phyloP scores from a whole-genome alignment of 129 eudicot genomes.

The Deinandra increscens region DNA sequence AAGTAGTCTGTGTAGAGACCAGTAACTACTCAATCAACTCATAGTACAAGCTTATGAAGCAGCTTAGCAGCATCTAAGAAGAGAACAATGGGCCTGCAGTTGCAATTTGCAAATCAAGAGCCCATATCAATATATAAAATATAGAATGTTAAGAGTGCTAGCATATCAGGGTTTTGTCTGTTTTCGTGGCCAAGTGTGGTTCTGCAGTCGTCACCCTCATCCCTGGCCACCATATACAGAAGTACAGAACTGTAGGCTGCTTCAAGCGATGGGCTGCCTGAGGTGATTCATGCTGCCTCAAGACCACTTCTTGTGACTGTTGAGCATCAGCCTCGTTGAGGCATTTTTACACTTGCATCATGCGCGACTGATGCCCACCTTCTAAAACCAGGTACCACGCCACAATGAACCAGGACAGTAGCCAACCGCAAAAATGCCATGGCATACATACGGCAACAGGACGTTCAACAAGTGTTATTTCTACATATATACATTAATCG shows the following conservation, averaged over 20 bases:
- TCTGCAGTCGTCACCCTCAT: background rate
- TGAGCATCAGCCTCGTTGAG: background rate
- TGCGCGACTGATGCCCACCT: too few relatives aligned
- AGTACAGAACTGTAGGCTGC: background rate
- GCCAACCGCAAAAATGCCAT: background rate
- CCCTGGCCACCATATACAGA: background rate
- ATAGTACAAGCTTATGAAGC: background rate
- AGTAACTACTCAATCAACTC: background rate
- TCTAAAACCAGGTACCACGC: too few relatives aligned
- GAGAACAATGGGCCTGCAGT: background rate
- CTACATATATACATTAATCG: background rate
- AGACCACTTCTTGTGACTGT: background rate
- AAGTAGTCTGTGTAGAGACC: background rate
- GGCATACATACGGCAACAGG: background rate
- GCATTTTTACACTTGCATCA: too few relatives aligned
- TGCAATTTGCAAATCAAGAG: background rate
- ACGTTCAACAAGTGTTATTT: background rate
- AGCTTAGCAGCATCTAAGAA: background rate
- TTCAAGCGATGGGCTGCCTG: background rate
- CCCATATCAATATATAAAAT: background rate
- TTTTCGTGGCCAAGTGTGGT: slow-evolving; percentile 1
- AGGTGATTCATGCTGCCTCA: background rate
- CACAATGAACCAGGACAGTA: too few relatives aligned
- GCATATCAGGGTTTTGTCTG: background rate
- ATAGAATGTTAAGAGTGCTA: background rate